These are phyloP conservation scores for Candida endomychidarum DNA, from an alignment of 805 yeast genomes.

Conservation along the genomic window DNA sequence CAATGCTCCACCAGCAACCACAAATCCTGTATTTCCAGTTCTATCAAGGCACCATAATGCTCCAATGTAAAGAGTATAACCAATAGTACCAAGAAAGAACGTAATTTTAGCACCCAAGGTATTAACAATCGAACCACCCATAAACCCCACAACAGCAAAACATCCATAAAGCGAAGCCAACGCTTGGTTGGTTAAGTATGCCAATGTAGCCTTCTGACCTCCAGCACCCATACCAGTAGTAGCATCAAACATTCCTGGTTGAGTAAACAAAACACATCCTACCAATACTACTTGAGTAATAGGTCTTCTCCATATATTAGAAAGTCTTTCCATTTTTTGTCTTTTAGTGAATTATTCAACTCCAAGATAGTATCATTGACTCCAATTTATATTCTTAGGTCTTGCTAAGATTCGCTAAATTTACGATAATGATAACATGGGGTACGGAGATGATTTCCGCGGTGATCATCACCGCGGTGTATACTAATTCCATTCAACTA, in stretches of 20 bases:
- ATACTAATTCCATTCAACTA: too few species aligned
- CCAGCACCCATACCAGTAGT: slow-evolving; percentile 14
- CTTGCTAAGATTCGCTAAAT: background rate
- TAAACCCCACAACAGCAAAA: slow-evolving; percentile 13
- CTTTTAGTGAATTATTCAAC: background rate
- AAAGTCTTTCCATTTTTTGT: background rate
- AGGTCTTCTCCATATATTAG: slow-evolving; percentile 9
- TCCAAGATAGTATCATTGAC: slow-evolving; percentile 1
- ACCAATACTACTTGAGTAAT: slow-evolving; percentile 12
- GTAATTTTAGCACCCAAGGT: slow-evolving; percentile 12
- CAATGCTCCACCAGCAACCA: slow-evolving; percentile 16
- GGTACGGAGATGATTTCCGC: slow-evolving; percentile 2
- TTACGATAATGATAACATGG: background rate
- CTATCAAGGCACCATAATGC: slow-evolving; percentile 17
- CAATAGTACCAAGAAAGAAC: slow-evolving; percentile 15
- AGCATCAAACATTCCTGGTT: slow-evolving; percentile 15
- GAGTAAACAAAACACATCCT: slow-evolving; percentile 13
- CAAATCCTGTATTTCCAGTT: slow-evolving; percentile 13
- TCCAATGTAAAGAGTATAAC: slow-evolving; percentile 18
- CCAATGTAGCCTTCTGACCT: slow-evolving; percentile 11
- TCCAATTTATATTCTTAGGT: slow-evolving; percentile 1
- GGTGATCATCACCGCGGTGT: background rate
- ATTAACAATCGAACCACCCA: slow-evolving; percentile 15
- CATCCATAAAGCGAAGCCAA: slow-evolving; percentile 14
- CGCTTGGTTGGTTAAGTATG: slow-evolving; percentile 11